phyloP scores from a whole-genome alignment of 208 protist genomes.

The Vickermania ingenoplastis region DNA sequence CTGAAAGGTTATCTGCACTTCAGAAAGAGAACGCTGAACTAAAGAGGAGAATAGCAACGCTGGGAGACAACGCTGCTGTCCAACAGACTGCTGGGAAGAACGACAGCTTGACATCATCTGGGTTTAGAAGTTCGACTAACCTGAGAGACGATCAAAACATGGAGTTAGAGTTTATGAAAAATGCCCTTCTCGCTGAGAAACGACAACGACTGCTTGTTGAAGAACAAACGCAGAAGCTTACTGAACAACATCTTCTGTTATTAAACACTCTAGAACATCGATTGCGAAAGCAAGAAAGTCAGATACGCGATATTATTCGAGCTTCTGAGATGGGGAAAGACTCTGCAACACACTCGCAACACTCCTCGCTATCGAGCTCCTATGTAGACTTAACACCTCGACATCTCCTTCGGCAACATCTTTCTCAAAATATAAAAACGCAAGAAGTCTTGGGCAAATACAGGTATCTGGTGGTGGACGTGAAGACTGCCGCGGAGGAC shows the following conservation, averaged over 20 bases:
- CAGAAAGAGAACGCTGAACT: constrained; percentile 26
- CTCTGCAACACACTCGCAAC: neutral
- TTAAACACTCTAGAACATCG: constrained; percentile 62
- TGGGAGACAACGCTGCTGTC: constrained; percentile 1
- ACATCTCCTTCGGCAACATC: constrained; percentile 43
- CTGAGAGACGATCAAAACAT: neutral
- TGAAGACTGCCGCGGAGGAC: neutral
- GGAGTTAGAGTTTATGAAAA: constrained; percentile 36
- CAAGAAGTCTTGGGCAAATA: constrained; percentile 38
- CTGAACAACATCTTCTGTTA: constrained; percentile 71
- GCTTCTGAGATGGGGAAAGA: constrained; percentile 10
- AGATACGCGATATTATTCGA: constrained; percentile 53
- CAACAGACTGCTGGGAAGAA: neutral
- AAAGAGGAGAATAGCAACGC: constrained; percentile 16
- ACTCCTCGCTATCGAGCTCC: neutral
- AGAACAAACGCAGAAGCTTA: constrained; percentile 72
- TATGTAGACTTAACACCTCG: constrained; percentile 21
- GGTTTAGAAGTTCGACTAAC: neutral
- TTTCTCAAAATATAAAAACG: constrained; percentile 54
- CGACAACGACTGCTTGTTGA: constrained; percentile 73
- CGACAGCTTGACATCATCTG: neutral
- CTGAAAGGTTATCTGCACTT: constrained; percentile 28
- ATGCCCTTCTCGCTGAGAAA: constrained; percentile 55
- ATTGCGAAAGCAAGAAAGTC: constrained; percentile 64
- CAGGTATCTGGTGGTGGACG: constrained; percentile 15